phyloP scores from a whole-genome alignment of 1,284 basidiomycete species.

The Austroboletus sp. region DNA sequence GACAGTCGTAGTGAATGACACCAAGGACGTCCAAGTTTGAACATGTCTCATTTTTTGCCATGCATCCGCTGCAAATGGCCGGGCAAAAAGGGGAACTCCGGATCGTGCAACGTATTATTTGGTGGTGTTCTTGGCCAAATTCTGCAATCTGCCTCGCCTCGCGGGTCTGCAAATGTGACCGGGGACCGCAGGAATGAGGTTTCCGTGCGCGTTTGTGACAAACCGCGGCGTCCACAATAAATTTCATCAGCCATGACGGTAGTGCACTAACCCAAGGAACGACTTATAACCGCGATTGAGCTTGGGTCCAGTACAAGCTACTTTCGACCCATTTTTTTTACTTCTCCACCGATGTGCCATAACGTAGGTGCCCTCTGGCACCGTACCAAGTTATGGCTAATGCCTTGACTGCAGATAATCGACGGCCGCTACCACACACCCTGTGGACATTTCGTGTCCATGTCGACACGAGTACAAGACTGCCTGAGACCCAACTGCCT shows the following conservation, averaged over 20 bases:
- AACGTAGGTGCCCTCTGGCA: slow-evolving; percentile 47
- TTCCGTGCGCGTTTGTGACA: slow-evolving; percentile 35
- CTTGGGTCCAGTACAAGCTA: slow-evolving; percentile 9
- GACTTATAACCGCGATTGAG: slow-evolving; percentile 19
- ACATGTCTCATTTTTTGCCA: slow-evolving; percentile 11
- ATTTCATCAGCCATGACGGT: slow-evolving; percentile 19
- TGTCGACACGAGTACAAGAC: slow-evolving; percentile 65
- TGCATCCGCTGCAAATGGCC: slow-evolving; percentile 10
- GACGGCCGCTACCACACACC: slow-evolving; percentile 68
- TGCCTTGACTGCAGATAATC: slow-evolving; percentile 47
- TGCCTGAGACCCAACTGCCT: slow-evolving; percentile 58
- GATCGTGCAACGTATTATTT: slow-evolving; percentile 24
- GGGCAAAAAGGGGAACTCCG: slow-evolving; percentile 7
- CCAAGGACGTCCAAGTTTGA: slow-evolving; percentile 7
- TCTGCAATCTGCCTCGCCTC: slow-evolving; percentile 37
- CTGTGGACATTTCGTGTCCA: slow-evolving; percentile 70
- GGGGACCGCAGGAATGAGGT: slow-evolving; percentile 36
- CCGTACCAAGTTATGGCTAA: not conserved
- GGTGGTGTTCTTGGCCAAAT: slow-evolving; percentile 18
- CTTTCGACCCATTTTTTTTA: slow-evolving; percentile 15
- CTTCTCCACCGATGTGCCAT: slow-evolving; percentile 54
- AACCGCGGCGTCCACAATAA: slow-evolving; percentile 29
- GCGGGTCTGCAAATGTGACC: slow-evolving; percentile 30
- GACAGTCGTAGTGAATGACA: not conserved
- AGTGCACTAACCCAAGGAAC: slow-evolving; percentile 13